phyloP scores from a whole-genome alignment of 371 early-diverging fungal genomes.

The Circinella minor region DNA sequence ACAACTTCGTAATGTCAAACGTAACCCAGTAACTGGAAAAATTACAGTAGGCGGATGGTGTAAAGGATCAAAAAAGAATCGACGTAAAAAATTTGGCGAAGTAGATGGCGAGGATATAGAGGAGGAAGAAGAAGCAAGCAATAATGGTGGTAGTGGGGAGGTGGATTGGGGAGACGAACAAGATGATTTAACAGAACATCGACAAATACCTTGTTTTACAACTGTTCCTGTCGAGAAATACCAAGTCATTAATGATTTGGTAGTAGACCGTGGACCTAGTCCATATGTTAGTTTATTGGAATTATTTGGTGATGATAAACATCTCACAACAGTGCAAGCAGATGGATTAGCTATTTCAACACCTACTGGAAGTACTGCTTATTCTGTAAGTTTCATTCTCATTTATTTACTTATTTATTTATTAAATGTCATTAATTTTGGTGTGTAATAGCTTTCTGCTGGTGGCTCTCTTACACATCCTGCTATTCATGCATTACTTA shows the following conservation, averaged over 20 bases:
- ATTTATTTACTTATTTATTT: neutral
- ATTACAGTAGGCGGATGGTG: conserved; percentile 42
- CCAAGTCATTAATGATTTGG: conserved; percentile 77
- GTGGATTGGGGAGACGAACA: conserved; percentile 7
- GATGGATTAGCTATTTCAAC: conserved; percentile 93
- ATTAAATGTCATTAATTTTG: neutral
- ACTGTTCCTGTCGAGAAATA: conserved; percentile 47
- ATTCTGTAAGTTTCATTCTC: conserved; percentile 62
- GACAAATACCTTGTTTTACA: conserved; percentile 40
- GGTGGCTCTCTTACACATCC: conserved; percentile 94
- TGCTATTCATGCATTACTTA: conserved; percentile 84
- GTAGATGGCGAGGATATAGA: conserved; percentile 20
- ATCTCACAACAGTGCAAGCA: conserved; percentile 83
- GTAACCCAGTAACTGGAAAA: conserved; percentile 53
- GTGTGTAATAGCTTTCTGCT: conserved; percentile 69
- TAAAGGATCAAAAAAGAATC: conserved; percentile 14
- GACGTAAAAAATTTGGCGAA: conserved; percentile 52
- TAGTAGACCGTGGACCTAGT: conserved; percentile 88
- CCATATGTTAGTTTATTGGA: conserved; percentile 89
- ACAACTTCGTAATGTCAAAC: conserved; percentile 43
- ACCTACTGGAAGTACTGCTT: conserved; percentile 95
- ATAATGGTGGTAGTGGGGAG: neutral
- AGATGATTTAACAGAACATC: conserved; percentile 30
- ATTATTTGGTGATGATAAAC: conserved; percentile 85
- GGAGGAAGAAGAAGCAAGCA: conserved; percentile 14